phyloP scores from a whole-genome alignment of 208 protist species.

The Novymonas esmeraldas region DNA sequence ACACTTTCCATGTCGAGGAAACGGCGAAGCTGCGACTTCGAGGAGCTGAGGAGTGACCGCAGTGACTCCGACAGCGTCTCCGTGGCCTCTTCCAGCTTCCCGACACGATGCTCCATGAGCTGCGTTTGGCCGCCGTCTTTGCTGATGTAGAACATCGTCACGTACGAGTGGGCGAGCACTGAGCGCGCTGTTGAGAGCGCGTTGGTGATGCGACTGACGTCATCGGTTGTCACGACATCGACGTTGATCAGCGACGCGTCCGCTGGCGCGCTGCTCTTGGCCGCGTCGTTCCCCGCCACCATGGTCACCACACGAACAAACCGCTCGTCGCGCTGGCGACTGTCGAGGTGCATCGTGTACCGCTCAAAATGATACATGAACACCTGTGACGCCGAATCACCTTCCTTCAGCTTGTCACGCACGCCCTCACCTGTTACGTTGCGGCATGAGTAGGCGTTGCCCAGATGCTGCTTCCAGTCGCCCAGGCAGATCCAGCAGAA shows the following conservation, averaged over 20 bases:
- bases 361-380: conserved; percentile 33
- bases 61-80: conserved; percentile 21
- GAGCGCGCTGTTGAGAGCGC: conserved; percentile 10
- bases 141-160: conserved; percentile 26
- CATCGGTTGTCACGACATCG: neutral
- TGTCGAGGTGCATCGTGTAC: conserved; percentile 28
- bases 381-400: no score
- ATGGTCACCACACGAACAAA: neutral
- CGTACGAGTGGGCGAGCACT: conserved; percentile 29
- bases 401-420: no score
- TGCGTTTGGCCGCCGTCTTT: conserved; percentile 2
- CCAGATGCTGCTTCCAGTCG: conserved; percentile 59
- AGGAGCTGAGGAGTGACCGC: neutral
- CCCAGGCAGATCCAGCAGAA: conserved; percentile 89
- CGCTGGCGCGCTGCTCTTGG: neutral
- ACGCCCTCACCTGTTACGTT: no score
- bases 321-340: conserved; percentile 13
- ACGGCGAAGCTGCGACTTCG: conserved; percentile 4
- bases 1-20: conserved; percentile 16
- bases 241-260: neutral
- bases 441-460: conserved; percentile 33
- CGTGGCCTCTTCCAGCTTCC: conserved; percentile 33
- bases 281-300: neutral
- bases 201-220: conserved; percentile 6
- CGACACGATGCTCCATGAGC: conserved; percentile 22